phyloP scores from a whole-genome alignment of 306 rosid genomes.

The Hippophae gyantsensis region DNA sequence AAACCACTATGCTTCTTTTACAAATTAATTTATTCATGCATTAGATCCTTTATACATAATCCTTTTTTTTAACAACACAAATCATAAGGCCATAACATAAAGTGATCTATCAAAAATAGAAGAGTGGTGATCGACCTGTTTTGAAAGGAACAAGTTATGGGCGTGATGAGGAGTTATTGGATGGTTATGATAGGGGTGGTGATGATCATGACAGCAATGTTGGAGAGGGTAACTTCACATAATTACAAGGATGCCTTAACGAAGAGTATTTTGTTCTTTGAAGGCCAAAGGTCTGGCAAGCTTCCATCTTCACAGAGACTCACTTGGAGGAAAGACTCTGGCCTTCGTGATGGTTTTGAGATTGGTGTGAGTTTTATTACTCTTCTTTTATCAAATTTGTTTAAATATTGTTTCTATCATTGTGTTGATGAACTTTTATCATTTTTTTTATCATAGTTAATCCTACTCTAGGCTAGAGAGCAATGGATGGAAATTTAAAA shows the following conservation, averaged over 20 bases:
- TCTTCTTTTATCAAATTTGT: background rate
- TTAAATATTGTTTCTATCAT: too few species aligned
- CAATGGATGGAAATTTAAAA: too few species aligned
- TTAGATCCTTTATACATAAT: too few species aligned
- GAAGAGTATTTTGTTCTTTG: constrained; percentile 48
- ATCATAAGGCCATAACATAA: too few species aligned
- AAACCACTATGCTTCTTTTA: too few species aligned
- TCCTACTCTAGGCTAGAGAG: too few species aligned
- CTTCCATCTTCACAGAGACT: constrained; percentile 40
- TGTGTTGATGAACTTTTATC: too few species aligned
- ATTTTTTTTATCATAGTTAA: too few species aligned
- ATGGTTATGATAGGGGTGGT: background rate
- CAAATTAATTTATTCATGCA: too few species aligned
- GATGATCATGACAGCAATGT: background rate
- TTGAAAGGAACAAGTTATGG: constrained; percentile 1
- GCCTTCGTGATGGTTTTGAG: constrained; percentile 32
- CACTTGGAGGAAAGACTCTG: constrained; percentile 46
- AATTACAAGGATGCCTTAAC: constrained; percentile 38
- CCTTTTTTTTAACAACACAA: too few species aligned
- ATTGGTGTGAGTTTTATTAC: constrained; percentile 3
- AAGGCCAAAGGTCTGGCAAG: constrained; percentile 52
- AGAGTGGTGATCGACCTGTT: too few species aligned
- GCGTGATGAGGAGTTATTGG: background rate
- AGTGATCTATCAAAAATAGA: too few species aligned
- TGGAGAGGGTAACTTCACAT: constrained; percentile 15